Conservation (phyloP, 768 basidiomycete genomes). For the Mycena metata region DNA sequence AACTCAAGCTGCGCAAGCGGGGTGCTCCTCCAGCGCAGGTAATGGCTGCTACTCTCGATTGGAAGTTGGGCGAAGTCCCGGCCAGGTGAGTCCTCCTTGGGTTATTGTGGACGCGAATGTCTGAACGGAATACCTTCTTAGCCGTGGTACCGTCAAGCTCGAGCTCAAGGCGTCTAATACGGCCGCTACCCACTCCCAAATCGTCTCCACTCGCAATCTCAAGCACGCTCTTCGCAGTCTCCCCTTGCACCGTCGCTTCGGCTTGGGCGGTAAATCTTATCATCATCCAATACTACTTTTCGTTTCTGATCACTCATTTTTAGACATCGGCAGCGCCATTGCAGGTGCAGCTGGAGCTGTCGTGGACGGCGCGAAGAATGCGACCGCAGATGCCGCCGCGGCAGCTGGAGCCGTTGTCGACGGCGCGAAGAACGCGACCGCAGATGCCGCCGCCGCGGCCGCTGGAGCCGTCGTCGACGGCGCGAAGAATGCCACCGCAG, state of each 20-base stretch:
- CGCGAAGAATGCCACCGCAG: no score
- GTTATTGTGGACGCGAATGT: background rate
- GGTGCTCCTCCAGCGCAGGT: slow-evolving; percentile 18
- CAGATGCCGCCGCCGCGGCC: background rate
- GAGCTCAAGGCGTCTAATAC: slow-evolving; percentile 20
- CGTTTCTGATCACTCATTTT: background rate
- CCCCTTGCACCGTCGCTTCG: slow-evolving; percentile 12
- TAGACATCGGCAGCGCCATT: slow-evolving; percentile 5
- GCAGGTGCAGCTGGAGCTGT: no score
- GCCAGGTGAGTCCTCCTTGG: slow-evolving; percentile 8
- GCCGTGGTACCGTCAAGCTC: slow-evolving; percentile 21
- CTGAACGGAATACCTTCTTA: slow-evolving; percentile 2
- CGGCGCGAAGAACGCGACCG: background rate
- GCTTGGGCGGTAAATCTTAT: slow-evolving; percentile 10
- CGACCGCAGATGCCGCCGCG: no score
- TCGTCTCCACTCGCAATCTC: slow-evolving; percentile 17
- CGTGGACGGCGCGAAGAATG: no score
- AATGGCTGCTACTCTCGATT: slow-evolving; percentile 16
- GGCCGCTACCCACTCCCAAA: slow-evolving; percentile 8
- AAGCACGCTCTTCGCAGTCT: slow-evolving; percentile 14
- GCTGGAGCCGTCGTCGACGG: slow-evolving; percentile 3
- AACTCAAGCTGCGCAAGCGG: slow-evolving; percentile 21
- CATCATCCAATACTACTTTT: background rate
- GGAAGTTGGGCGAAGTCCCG: slow-evolving; percentile 11
- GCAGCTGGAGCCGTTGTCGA: slow-evolving; percentile 4